phyloP scores from a whole-genome alignment of 805 yeast genomes.

The Debaryomyces maramus region DNA sequence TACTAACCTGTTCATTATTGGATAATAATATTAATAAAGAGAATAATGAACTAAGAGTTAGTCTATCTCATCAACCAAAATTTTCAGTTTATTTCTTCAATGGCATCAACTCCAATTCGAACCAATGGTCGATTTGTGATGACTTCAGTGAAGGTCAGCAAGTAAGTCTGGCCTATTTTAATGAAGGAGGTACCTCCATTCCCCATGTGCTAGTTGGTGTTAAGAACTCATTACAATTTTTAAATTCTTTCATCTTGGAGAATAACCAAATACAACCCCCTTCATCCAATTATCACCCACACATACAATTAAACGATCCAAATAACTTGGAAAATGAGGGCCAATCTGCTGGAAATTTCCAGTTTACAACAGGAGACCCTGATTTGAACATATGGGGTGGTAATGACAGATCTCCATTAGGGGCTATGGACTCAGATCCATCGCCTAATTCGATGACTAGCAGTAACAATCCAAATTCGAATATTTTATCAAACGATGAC shows the following conservation, averaged over 20 bases:
- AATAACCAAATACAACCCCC: slow-evolving; percentile 18
- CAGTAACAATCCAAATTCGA: slow-evolving; percentile 6
- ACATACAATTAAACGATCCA: slow-evolving; percentile 10
- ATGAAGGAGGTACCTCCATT: slow-evolving; percentile 53
- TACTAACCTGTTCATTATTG: slow-evolving; percentile 56
- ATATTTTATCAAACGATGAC: slow-evolving; percentile 2
- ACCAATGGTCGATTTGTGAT: slow-evolving; percentile 80
- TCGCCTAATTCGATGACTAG: slow-evolving; percentile 19
- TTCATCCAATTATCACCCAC: slow-evolving; percentile 9
- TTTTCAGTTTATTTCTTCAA: slow-evolving; percentile 75
- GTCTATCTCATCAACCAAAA: slow-evolving; percentile 62
- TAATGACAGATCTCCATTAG: slow-evolving; percentile 16
- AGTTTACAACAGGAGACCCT: slow-evolving; percentile 6
- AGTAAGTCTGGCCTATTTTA: slow-evolving; percentile 63
- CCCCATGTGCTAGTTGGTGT: slow-evolving; percentile 72
- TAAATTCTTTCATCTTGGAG: slow-evolving; percentile 55
- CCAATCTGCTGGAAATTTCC: slow-evolving; percentile 4
- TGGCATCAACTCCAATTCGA: slow-evolving; percentile 50
- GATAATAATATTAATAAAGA: slow-evolving; percentile 45
- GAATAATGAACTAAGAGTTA: slow-evolving; percentile 48
- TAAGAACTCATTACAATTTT: slow-evolving; percentile 48
- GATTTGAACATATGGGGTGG: slow-evolving; percentile 14
- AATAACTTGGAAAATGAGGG: neutral
- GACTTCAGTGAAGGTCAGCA: slow-evolving; percentile 85
- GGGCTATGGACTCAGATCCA: slow-evolving; percentile 18